These are phyloP conservation scores for Datura wrightii DNA, from an alignment of 257 asterid species.

Conservation along the genomic window DNA sequence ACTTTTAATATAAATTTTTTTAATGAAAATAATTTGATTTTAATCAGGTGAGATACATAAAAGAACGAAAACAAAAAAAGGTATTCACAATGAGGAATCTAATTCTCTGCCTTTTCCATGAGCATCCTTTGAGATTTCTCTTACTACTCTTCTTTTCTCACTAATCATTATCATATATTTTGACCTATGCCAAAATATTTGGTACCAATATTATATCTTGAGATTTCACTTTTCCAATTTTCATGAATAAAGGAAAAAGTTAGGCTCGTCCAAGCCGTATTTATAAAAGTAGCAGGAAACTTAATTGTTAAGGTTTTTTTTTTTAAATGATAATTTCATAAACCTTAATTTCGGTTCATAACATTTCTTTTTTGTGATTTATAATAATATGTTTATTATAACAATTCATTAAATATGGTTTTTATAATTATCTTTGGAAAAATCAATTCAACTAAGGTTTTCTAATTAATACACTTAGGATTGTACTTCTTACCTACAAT, in stretches of 20 bases:
- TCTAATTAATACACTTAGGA: no score
- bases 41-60: rapidly evolving
- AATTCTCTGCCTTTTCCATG: not conserved
- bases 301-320: no score
- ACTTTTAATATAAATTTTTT: no score
- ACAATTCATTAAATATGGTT: no score
- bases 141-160: not conserved
- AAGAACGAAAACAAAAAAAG: not conserved
- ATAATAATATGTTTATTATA: no score
- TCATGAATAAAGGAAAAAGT: not conserved
- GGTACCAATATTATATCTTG: not conserved
- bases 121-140: not conserved
- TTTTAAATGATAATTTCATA: not conserved
- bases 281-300: no score
- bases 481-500: no score
- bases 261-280: no score
- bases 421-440: no score
- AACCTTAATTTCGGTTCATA: not conserved
- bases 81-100: not conserved
- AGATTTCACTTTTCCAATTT: not conserved
- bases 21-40: not conserved
- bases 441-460: no score
- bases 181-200: not conserved
- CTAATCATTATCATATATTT: not conserved
- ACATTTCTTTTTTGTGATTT: not conserved